A percentile compares a stretch with the other conserved stretches of the same genome.
Conservation (phyloP, 2,329 filamentous ascomycete species). For the Xylaria sp. region DNA sequence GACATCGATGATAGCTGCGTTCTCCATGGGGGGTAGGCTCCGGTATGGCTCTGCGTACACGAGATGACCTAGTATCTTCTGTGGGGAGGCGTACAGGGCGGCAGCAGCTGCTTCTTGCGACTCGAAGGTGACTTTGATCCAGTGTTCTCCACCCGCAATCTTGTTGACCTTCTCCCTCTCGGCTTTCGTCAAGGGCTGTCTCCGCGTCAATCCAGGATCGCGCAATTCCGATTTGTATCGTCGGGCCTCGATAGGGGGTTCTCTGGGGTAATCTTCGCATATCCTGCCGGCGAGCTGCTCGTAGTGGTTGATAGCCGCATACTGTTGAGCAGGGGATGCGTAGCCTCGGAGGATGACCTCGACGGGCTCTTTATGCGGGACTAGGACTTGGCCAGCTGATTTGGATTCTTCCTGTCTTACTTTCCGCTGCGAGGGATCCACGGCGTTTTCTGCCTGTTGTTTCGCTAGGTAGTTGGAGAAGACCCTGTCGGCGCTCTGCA, state of each 20-base stretch:
- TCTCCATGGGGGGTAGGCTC: slow-evolving; percentile 70
- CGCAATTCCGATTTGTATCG: slow-evolving; percentile 80
- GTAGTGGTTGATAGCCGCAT: slow-evolving; percentile 89
- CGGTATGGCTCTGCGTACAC: slow-evolving; percentile 78
- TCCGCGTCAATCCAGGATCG: slow-evolving; percentile 75
- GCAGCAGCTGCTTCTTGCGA: slow-evolving; percentile 76
- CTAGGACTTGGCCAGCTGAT: slow-evolving; percentile 44
- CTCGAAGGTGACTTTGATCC: slow-evolving; percentile 90
- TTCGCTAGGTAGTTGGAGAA: slow-evolving; percentile 69
- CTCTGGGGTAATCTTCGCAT: slow-evolving; percentile 92
- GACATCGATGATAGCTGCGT: slow-evolving; percentile 70
- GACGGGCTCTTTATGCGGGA: slow-evolving; percentile 59
- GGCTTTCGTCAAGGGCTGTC: slow-evolving; percentile 72
- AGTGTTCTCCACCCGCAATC: slow-evolving; percentile 86
- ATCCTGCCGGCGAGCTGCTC: slow-evolving; percentile 87
- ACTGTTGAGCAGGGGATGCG: slow-evolving; percentile 71
- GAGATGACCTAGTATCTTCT: slow-evolving; percentile 75
- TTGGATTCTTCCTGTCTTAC: slow-evolving; percentile 54
- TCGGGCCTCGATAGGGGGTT: slow-evolving; percentile 76
- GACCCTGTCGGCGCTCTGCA: slow-evolving; percentile 70
- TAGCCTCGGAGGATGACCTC: slow-evolving; percentile 91
- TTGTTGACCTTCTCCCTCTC: slow-evolving; percentile 83
- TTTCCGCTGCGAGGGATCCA: slow-evolving; percentile 49
- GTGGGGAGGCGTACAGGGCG: slow-evolving; percentile 76
- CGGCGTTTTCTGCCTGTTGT: slow-evolving; percentile 52